Evolutionary conservation across 2,329 filamentous ascomycete species (phyloP).

Genomic region (Raffaelea ambrosiae): DNA sequence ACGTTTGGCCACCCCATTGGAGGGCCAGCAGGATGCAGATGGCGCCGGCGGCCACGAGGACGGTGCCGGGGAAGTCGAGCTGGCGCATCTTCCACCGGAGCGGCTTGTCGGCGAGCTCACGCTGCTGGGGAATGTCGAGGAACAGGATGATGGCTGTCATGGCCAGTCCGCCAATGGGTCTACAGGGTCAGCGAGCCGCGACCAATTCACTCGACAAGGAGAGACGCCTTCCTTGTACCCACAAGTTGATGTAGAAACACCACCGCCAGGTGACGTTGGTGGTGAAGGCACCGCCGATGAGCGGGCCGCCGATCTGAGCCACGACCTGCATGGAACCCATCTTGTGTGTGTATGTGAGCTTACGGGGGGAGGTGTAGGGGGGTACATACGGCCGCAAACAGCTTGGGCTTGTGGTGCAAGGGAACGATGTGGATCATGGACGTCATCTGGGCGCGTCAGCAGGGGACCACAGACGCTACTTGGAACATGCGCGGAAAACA

Average conservation of each 20-base stretch:
- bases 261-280: constrained; percentile 47
- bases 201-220: too few relatives aligned
- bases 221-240: neutral
- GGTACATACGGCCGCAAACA: neutral
- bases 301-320: constrained; percentile 34
- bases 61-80: constrained; percentile 2
- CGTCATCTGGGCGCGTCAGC: constrained; percentile 7
- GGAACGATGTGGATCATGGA: neutral
- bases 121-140: constrained; percentile 6
- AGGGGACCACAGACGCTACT: constrained; percentile 25
- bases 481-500: constrained; percentile 47
- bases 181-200: constrained; percentile 3
- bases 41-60: neutral
- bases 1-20: constrained; percentile 27
- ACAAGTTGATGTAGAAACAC: constrained; percentile 35
- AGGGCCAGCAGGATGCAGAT: constrained; percentile 28
- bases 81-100: constrained; percentile 5
- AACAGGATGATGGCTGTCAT: constrained; percentile 9
- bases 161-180: constrained; percentile 15
- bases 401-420: constrained; percentile 2
- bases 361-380: constrained; percentile 13
- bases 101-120: neutral
- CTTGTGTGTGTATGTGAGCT: neutral
- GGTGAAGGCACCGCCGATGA: constrained; percentile 49
- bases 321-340: constrained; percentile 2